Percentiles rank a stretch among this genome's conserved stretches.
Conservation (phyloP, 2,329 filamentous ascomycete genomes). For the Clonostachys rosea region DNA sequence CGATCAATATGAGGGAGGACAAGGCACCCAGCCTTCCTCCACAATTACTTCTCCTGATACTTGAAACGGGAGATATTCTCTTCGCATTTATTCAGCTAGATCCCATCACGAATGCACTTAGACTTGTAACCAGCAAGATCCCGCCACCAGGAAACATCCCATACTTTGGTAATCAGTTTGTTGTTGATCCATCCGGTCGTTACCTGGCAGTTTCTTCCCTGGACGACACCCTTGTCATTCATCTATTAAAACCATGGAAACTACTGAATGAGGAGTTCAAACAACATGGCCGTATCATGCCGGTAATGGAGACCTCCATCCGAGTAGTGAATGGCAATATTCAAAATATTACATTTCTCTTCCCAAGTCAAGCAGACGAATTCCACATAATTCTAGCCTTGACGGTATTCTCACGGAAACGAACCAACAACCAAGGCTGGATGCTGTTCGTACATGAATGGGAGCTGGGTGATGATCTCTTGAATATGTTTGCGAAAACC, state of each 20-base stretch:
- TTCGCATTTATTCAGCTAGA: slow-evolving; percentile 66
- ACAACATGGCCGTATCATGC: slow-evolving; percentile 2
- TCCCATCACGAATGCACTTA: slow-evolving; percentile 2
- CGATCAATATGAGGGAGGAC: not conserved
- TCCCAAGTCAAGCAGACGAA: slow-evolving; percentile 61
- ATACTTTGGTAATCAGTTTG: slow-evolving; percentile 61
- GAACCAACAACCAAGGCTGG: slow-evolving; percentile 6
- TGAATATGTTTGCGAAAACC: slow-evolving; percentile 37
- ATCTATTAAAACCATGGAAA: slow-evolving; percentile 57
- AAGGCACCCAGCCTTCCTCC: slow-evolving; percentile 49
- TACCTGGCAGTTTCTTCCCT: slow-evolving; percentile 66
- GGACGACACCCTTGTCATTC: slow-evolving; percentile 68
- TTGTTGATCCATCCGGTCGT: slow-evolving; percentile 71
- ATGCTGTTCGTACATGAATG: slow-evolving; percentile 47
- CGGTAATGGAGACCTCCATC: slow-evolving; percentile 8
- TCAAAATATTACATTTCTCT: slow-evolving; percentile 81
- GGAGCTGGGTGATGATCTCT: slow-evolving; percentile 45
- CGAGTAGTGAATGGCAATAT: slow-evolving; percentile 65
- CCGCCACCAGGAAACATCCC: slow-evolving; percentile 29
- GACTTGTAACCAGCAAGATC: slow-evolving; percentile 10
- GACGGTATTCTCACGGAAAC: slow-evolving; percentile 42
- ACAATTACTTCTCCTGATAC: slow-evolving; percentile 74
- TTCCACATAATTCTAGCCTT: slow-evolving; percentile 75
- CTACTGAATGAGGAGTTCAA: slow-evolving; percentile 46
- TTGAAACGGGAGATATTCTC: slow-evolving; percentile 68